These are phyloP conservation scores for Myxozyma lipomycoides DNA, from an alignment of 805 yeast species.

Conservation along the genomic window DNA sequence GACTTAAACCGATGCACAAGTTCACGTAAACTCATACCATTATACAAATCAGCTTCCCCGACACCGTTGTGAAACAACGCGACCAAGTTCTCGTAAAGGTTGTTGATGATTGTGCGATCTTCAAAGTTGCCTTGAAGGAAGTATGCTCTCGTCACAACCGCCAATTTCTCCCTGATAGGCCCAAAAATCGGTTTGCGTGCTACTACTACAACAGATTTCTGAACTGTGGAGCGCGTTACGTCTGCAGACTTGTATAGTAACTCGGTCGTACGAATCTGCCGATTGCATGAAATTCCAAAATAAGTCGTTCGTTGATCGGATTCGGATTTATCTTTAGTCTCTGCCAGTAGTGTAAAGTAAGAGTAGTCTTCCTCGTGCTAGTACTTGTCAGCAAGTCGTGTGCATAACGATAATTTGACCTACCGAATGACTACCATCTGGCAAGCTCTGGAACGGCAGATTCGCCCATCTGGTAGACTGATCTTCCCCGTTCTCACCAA, in stretches of 20 bases:
- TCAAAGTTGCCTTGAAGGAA: slow-evolving; percentile 75
- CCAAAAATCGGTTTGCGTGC: slow-evolving; percentile 78
- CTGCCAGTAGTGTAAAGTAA: slow-evolving; percentile 77
- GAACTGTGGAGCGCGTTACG: slow-evolving; percentile 81
- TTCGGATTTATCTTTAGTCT: slow-evolving; percentile 32
- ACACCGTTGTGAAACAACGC: slow-evolving; percentile 37
- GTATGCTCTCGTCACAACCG: slow-evolving; percentile 82
- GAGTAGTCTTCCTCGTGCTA: slow-evolving; percentile 85
- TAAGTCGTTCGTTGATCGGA: slow-evolving; percentile 51
- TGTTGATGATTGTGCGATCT: slow-evolving; percentile 63
- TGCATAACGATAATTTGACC: not conserved
- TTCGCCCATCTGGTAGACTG: slow-evolving; percentile 66
- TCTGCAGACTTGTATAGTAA: slow-evolving; percentile 56
- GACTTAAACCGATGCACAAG: slow-evolving; percentile 56
- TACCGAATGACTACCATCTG: slow-evolving; percentile 85
- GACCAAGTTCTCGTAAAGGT: slow-evolving; percentile 59
- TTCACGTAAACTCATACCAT: slow-evolving; percentile 70
- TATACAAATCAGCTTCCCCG: slow-evolving; percentile 57
- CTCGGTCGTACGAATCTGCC: slow-evolving; percentile 68
- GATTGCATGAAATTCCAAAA: slow-evolving; percentile 92
- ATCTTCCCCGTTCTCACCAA: slow-evolving; percentile 45
- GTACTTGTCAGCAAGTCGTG: not conserved
- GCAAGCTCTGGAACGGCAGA: slow-evolving; percentile 89
- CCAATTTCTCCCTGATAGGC: slow-evolving; percentile 82
- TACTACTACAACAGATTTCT: slow-evolving; percentile 85